Evolutionary conservation across 2,329 filamentous ascomycete genomes (phyloP).

Genomic region (Colletotrichum limetticola): DNA sequence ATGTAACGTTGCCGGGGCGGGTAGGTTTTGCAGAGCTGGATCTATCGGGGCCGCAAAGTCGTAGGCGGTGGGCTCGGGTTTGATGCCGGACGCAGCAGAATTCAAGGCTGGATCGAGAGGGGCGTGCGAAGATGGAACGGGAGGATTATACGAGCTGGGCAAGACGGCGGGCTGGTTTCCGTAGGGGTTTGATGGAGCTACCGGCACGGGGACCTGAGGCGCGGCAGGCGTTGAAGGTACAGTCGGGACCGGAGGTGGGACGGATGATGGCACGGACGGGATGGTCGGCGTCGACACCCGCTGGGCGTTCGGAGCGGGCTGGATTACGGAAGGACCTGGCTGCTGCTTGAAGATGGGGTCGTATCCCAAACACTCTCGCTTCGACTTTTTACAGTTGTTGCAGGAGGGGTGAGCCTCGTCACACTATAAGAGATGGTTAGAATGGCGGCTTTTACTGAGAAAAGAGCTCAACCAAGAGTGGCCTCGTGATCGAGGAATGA

Average conservation of each 20-base stretch:
- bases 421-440: conserved; percentile 68
- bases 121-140: conserved; percentile 38
- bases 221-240: conserved; percentile 37
- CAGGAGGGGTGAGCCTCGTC: conserved; percentile 95
- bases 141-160: conserved; percentile 50
- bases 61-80: conserved; percentile 52
- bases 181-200: conserved; percentile 51
- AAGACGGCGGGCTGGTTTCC: conserved; percentile 57
- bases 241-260: conserved; percentile 38
- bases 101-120: conserved; percentile 39
- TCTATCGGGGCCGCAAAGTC: conserved; percentile 73
- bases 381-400: conserved; percentile 89
- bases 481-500: neutral
- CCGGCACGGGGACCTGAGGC: conserved; percentile 39
- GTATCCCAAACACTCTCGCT: conserved; percentile 87
- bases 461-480: neutral
- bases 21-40: conserved; percentile 67
- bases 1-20: conserved; percentile 43
- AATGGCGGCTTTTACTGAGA: neutral
- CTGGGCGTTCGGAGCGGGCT: conserved; percentile 70
- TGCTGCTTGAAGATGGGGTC: conserved; percentile 86
- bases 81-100: conserved; percentile 46
- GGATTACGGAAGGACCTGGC: conserved; percentile 77
- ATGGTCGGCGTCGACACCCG: conserved; percentile 46
- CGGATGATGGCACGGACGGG: conserved; percentile 48